Evolutionary conservation across 2,329 filamentous ascomycete species (phyloP), one percentile per base, ranked within the genome.

Genomic region (Fusarium guadeloupense): DNA sequence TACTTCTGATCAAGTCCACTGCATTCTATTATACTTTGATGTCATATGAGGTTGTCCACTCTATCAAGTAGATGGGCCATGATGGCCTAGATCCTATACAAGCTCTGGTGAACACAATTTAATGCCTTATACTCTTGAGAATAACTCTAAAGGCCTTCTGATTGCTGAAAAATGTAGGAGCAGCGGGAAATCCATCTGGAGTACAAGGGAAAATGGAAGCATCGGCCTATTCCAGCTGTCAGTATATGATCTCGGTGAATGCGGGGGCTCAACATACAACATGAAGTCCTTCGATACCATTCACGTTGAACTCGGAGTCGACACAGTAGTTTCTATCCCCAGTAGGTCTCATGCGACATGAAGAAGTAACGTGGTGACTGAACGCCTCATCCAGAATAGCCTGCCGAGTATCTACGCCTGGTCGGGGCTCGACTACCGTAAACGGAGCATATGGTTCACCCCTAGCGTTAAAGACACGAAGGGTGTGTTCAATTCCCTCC

Each of bases 341-440:
- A 23, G 81, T 79, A 1, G 76, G 74, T 1, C 86, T 85, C 60
- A 88, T 87, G 0, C 82, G 77, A 39, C 78, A 81, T 0, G 84
- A 83, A 33, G 81, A 83, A 1, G 77, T 82, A 2, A 83, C 83
- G 69, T 88, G 85, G 67, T 88, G 85, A 3, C 83, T 82, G 75
- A 83, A 86, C 1, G 80, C 77, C 26, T 81, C 76, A 37, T 83
- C 77, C 66, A 74, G 77, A 43, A 84, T 77, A 53, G 76, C 83
- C 19, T 80, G 74, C 9, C 67, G 75, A n/a, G 78, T 75, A 12
- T 82, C 81, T 16, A 80, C 75, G 6, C 69, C 74, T 26, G 82
- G 82, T 0, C 76, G 75, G 30, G 58, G 63, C 30, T 62, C 54
- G 6, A 65, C 13, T 12, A 59, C 19, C 2, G 35, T 49, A 12